phyloP scores from a whole-genome alignment of 345 rosid genomes.

The Kernera saxatilis region DNA sequence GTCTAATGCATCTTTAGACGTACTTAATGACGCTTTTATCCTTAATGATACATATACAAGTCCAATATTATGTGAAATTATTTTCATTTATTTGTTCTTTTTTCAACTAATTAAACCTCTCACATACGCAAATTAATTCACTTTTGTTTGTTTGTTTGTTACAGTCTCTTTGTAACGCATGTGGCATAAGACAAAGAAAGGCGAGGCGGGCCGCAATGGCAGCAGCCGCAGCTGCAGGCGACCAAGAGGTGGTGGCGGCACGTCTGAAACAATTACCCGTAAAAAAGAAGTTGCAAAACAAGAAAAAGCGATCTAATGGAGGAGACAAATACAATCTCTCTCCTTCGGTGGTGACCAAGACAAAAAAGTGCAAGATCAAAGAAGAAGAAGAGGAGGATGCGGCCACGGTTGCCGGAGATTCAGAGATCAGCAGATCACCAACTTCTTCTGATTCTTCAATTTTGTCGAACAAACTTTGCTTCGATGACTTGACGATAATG shows the following conservation, averaged over 20 bases:
- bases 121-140: neutral
- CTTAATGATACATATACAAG: neutral
- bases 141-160: neutral
- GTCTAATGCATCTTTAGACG: neutral
- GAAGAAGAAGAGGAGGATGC: constrained; percentile 3
- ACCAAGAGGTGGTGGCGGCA: constrained; percentile 6
- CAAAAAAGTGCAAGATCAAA: constrained; percentile 25
- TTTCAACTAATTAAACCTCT: neutral
- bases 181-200: constrained; percentile 89
- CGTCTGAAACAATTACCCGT: constrained; percentile 1
- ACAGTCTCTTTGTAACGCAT: constrained; percentile 93
- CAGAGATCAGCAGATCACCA: constrained; percentile 22
- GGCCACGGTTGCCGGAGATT: neutral
- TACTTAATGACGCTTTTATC: neutral
- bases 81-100: neutral
- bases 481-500: constrained; percentile 65
- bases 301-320: constrained; percentile 35
- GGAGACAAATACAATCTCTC: constrained; percentile 8
- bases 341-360: constrained; percentile 8
- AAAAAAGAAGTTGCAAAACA: constrained; percentile 35
- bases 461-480: constrained; percentile 46
- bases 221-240: constrained; percentile 29
- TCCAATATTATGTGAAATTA: neutral
- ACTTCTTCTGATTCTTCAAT: constrained; percentile 24
- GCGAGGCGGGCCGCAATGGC: constrained; percentile 70